Percentiles rank a stretch among this genome's conserved stretches.
phyloP scores from a whole-genome alignment of 2,329 filamentous ascomycete species.

The Ophiostoma angusticollis region DNA sequence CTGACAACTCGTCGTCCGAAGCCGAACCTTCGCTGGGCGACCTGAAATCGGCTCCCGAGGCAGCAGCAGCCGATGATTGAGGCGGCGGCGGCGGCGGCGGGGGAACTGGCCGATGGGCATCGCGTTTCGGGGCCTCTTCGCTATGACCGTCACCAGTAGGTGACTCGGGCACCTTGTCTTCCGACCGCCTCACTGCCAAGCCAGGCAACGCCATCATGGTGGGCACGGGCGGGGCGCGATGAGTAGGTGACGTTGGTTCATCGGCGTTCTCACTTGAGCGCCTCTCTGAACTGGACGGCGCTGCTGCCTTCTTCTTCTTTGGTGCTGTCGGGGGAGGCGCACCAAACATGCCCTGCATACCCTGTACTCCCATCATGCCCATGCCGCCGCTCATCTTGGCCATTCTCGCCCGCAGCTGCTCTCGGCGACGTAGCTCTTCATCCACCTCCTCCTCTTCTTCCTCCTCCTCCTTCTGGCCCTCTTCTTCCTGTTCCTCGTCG shows the following conservation, averaged over 20 bases:
- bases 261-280: slow-evolving; percentile 31
- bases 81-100: slow-evolving; percentile 49
- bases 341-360: slow-evolving; percentile 85
- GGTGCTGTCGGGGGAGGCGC: slow-evolving; percentile 38
- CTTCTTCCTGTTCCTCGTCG: slow-evolving; percentile 14
- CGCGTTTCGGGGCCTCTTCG: no score
- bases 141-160: no score
- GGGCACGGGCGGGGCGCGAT: slow-evolving; percentile 41
- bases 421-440: slow-evolving; percentile 69
- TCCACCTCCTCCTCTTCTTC: slow-evolving; percentile 78
- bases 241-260: slow-evolving; percentile 30
- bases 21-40: slow-evolving; percentile 69
- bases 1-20: slow-evolving; percentile 77
- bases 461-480: slow-evolving; percentile 39
- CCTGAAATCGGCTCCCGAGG: slow-evolving; percentile 34
- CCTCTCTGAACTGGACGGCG: slow-evolving; percentile 28
- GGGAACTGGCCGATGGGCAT: slow-evolving; percentile 39
- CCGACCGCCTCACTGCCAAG: slow-evolving; percentile 46
- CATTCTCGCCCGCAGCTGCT: slow-evolving; percentile 89
- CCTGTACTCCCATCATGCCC: slow-evolving; percentile 77
- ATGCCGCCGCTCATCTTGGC: slow-evolving; percentile 97
- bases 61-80: slow-evolving; percentile 13
- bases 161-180: no score
- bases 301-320: slow-evolving; percentile 45
- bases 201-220: slow-evolving; percentile 57